phyloP scores from a whole-genome alignment of 306 rosid genomes.

The Sophora flavescens region DNA sequence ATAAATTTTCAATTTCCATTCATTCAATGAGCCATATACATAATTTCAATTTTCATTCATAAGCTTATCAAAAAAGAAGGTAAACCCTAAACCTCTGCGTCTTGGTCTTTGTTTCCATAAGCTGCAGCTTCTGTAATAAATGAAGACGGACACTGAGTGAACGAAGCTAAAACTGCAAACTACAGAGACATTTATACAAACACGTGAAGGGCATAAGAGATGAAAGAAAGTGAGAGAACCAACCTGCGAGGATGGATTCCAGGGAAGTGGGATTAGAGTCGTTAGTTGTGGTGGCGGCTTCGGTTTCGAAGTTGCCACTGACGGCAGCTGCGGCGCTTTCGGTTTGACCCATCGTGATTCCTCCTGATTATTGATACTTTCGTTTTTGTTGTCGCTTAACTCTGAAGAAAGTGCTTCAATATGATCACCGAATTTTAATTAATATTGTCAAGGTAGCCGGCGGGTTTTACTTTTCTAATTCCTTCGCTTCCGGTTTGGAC shows the following conservation, averaged over 20 bases:
- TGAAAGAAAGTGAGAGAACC: background rate
- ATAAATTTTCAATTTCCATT: slow-evolving; percentile 31
- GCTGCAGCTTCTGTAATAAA: slow-evolving; percentile 82
- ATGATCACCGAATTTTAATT: background rate
- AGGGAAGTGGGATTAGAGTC: slow-evolving; percentile 54
- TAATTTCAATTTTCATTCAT: slow-evolving; percentile 13
- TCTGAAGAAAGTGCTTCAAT: background rate
- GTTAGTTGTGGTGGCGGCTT: background rate
- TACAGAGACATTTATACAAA: slow-evolving; percentile 44
- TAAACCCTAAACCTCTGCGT: slow-evolving; percentile 58
- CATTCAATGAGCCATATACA: slow-evolving; percentile 19
- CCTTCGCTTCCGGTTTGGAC: too few species aligned
- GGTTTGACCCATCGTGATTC: slow-evolving; percentile 40
- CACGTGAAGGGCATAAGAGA: slow-evolving; percentile 37
- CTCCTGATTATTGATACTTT: background rate
- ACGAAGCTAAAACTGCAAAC: slow-evolving; percentile 8
- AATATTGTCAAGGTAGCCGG: too few species aligned
- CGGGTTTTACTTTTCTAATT: too few species aligned
- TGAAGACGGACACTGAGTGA: slow-evolving; percentile 27
- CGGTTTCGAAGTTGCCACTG: background rate
- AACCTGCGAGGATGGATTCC: slow-evolving; percentile 72
- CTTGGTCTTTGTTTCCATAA: slow-evolving; percentile 64
- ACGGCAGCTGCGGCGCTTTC: slow-evolving; percentile 42
- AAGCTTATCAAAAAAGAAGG: slow-evolving; percentile 20
- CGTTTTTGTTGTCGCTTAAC: background rate